Conservation (phyloP, 2,329 filamentous ascomycete genomes). For the Chaetomiaceae sp. region DNA sequence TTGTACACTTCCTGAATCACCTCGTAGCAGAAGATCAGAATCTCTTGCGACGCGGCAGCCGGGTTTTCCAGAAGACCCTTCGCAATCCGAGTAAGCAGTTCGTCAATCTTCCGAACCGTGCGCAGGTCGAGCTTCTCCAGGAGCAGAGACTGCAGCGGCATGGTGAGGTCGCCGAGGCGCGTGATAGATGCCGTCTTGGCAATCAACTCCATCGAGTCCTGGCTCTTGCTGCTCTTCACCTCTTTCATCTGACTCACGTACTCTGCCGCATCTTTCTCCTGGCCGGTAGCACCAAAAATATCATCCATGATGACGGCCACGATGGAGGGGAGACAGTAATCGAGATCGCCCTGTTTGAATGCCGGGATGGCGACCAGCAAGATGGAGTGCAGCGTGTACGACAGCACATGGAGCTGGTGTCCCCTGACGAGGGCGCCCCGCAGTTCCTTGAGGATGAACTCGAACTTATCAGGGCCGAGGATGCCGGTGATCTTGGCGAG, state of each 20-base stretch:
- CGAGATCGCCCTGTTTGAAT: constrained; percentile 74
- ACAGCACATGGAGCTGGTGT: constrained; percentile 91
- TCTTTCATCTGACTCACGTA: constrained; percentile 96
- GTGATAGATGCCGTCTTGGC: constrained; percentile 73
- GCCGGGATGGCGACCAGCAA: constrained; percentile 67
- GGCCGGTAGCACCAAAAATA: constrained; percentile 84
- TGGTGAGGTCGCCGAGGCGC: constrained; percentile 67
- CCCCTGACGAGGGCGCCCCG: constrained; percentile 75
- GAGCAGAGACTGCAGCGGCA: constrained; percentile 71
- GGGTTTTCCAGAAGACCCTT: constrained; percentile 78
- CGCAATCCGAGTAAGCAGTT: constrained; percentile 75
- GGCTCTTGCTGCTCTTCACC: constrained; percentile 96
- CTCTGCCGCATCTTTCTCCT: constrained; percentile 95
- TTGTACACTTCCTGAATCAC: constrained; percentile 82
- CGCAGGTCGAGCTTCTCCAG: constrained; percentile 77
- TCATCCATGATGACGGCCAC: constrained; percentile 92
- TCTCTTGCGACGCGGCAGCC: constrained; percentile 69
- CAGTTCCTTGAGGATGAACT: constrained; percentile 89
- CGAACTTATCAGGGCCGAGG: constrained; percentile 75
- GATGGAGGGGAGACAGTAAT: constrained; percentile 76
- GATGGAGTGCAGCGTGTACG: constrained; percentile 90
- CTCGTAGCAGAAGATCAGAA: constrained; percentile 92
- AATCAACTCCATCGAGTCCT: constrained; percentile 92
- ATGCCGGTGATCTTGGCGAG: constrained; percentile 76
- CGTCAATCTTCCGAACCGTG: constrained; percentile 84